Evolutionary conservation across 1,284 basidiomycete species (phyloP), one percentile per base, ranked within the genome.

Genomic region (Kwoniella shivajii): DNA sequence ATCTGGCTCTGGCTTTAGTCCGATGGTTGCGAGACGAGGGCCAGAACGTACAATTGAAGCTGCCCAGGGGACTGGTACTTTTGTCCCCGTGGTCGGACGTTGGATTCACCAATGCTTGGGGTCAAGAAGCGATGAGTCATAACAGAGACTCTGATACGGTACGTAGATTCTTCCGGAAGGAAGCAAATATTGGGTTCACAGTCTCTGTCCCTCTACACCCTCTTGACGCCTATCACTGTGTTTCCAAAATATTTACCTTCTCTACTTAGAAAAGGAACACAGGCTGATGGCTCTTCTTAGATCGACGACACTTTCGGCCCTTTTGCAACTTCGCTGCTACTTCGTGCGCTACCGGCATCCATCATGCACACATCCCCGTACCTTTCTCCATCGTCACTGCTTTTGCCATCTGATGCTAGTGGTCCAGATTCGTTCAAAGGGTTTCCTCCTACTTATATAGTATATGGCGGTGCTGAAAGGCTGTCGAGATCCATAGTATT

Each of bases 31-130:
- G 72, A 29, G 74, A 76, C 47, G 62, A 70, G 24, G 72, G 72
- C 4, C 6, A 24, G 0, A 30, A 27, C 3, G 58, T 71, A 1
- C 68, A 67, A 1, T 47, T 74, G 7, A 54, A 31, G 2, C 59
- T 66, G 13, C 84, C 86, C 1, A 79, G 81, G 31, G 80, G 78
- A 1, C 72, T 86, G n/a, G 71, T 87, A 14, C 76, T 84, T 4
- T 73, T 83, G 50, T 86, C 85, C 0, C 85, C 85, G 0, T 86
- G 84, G 84, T 68, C 70, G 14, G 86, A 88, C 65, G 62, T 85
- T 1, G 73, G 74, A 3, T 74, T 77, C 60, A 70, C 69, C 9
- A 71, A 72, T 47, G 65, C 62, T 16, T 76, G 74, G 74, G 73
- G 69, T 6, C 52, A 60, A 13, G 65, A 65, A 5, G 65, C 50